Percentiles rank a stretch among this genome's conserved stretches.
phyloP scores from a whole-genome alignment of 495 filamentous ascomycete genomes.

The Penicillium manginii region DNA sequence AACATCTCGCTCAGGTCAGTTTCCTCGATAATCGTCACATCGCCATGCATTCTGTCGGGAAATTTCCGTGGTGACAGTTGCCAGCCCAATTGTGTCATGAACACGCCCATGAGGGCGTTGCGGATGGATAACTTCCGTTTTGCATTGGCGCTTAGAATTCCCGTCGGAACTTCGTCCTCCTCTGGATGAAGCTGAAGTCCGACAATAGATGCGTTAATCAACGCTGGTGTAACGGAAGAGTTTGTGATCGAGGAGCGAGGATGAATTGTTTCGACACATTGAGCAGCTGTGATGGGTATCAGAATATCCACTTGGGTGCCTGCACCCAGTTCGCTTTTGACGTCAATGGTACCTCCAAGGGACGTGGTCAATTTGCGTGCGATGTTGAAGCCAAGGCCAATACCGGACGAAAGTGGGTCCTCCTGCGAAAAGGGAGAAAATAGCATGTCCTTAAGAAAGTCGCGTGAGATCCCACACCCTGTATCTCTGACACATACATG shows the following conservation, averaged over 20 bases:
- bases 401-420: constrained; percentile 63
- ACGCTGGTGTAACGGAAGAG: not conserved
- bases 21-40: constrained; percentile 39
- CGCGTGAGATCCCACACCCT: constrained; percentile 66
- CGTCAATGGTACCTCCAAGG: constrained; percentile 61
- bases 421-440: constrained; percentile 77
- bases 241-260: not conserved
- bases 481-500: constrained; percentile 63
- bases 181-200: constrained; percentile 35
- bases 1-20: constrained; percentile 16
- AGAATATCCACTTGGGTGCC: constrained; percentile 64
- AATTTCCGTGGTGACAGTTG: constrained; percentile 32
- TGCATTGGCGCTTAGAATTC: constrained; percentile 28
- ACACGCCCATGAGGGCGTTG: constrained; percentile 33
- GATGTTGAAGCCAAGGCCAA: constrained; percentile 71
- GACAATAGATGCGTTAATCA: constrained; percentile 30
- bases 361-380: constrained; percentile 64
- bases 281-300: constrained; percentile 44
- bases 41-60: constrained; percentile 26
- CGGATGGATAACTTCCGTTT: constrained; percentile 41
- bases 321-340: constrained; percentile 58
- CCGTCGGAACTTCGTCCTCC: constrained; percentile 28
- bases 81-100: constrained; percentile 36
- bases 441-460: constrained; percentile 65
- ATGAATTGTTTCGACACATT: not conserved